Evolutionary conservation across 352 stramenopile genomes (phyloP), one percentile per base, ranked within the genome.

Genomic region (Pythium apleroticum): DNA sequence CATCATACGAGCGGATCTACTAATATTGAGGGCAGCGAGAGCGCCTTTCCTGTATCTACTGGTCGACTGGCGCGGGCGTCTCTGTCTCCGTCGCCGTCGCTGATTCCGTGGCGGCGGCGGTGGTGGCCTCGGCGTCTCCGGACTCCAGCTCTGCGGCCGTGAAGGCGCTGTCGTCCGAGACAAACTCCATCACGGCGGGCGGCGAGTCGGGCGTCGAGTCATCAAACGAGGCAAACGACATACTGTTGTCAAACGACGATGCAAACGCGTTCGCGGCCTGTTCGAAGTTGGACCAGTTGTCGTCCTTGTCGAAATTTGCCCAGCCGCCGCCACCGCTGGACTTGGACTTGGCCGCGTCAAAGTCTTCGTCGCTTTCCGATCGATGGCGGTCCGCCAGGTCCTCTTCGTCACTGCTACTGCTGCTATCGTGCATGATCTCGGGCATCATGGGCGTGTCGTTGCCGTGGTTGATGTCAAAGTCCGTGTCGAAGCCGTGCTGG

Each of bases 381-480:
- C 63, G 65, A 48, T 63, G 65, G 53, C 84, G 70, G 52, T 87
- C 80, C n/a, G 85, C 79, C 27, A 87, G 69, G 48, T 95, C 86
- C 55, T 95, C 86, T 63, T 95, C 86, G 45, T 93, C 83, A 53
- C 84, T 72, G 46, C 73, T 95, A 71, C 86, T 95, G 74, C 86
- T 95, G 70, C 86, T 95, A 68, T 93, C 83, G 63, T 93, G 85
- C 78, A 91, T 90, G 61, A 93, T 93, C 65, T 91, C 84, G 0
- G 86, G 86, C 19, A 93, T 62, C 81, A 92, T 90, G 1, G 77
- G 75, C 46, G 84, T 89, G 66, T 93, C 84, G 61, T 69, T 66
- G 59, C 65, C 75, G 55, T 81, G 63, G 67, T 87, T 84, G 41
- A 89, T 77, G 25, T 91, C 81, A 50, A 93, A 91, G 57, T 90